phyloP scores from a whole-genome alignment of 176 grass and related monocot species.

The Ampelocalamus luodianensis region DNA sequence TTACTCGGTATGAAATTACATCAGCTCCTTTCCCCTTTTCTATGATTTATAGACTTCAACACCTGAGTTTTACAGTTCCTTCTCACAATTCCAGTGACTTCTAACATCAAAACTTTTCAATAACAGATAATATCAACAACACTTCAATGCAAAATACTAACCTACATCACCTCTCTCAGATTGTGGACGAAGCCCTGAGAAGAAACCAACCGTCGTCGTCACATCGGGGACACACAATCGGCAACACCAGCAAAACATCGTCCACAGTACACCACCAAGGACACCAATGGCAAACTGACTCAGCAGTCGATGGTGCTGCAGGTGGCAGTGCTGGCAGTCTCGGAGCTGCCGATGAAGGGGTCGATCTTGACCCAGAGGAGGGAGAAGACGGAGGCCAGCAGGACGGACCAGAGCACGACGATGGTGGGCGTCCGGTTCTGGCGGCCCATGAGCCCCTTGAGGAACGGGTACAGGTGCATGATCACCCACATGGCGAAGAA shows the following conservation, averaged over 20 bases:
- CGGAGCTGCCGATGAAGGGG: constrained; percentile 65
- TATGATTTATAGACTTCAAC: constrained; percentile 34
- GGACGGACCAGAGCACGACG: constrained; percentile 90
- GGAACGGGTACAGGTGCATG: constrained; percentile 95
- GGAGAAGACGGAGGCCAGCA: constrained; percentile 90
- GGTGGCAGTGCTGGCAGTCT: constrained; percentile 37
- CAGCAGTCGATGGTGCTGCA: constrained; percentile 82
- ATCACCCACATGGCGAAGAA: constrained; percentile 99
- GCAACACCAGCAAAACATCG: background rate
- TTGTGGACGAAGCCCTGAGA: constrained; percentile 21
- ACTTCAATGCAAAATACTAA: constrained; percentile 36
- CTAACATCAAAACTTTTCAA: constrained; percentile 48
- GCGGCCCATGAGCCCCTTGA: constrained; percentile 94
- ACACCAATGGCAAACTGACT: background rate
- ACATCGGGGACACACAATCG: background rate
- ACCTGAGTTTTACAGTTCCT: background rate
- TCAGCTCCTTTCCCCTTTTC: background rate
- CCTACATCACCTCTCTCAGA: constrained; percentile 32
- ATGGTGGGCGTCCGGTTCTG: constrained; percentile 97
- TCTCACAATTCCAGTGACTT: constrained; percentile 23
- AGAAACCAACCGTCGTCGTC: constrained; percentile 24
- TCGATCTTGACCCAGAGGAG: constrained; percentile 98
- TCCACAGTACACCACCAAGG: constrained; percentile 7
- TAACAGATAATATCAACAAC: constrained; percentile 16
- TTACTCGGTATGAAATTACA: constrained; percentile 9